Base-by-base conservation (phyloP, 179 eudicot genomes). In the Pouteria campechiana region DNA sequence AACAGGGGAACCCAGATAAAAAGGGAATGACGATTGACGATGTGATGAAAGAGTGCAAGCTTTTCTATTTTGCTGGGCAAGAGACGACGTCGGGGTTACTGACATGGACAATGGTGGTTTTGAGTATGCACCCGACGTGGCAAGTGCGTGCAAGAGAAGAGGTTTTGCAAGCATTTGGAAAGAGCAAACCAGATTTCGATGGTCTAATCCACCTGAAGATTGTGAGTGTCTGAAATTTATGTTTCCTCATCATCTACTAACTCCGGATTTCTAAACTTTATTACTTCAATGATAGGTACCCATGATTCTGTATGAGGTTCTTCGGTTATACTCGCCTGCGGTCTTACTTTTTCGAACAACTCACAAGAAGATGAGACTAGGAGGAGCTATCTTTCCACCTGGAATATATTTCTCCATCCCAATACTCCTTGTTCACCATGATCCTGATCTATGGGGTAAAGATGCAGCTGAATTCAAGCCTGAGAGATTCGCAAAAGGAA, bases 41-140 rank as follows among this genome's bases (percentile, higher is more conserved):
- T 20, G 49, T 57, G 15, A 28, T 53, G 4, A 49, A 65, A 1
- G 78, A 76, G 23, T 69, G 83, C 58, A 68, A 63, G 57, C 28
- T 67, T 32, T 63, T 72, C 55, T 76, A 65, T 55, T 24, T 76
- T 18, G 72, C 74, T 0, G 84, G 79, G 2, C 70, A 67, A 42
- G 84, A 55, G 14, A 54, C 69, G 14, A 66, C 69, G 0, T 56
- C 76, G 0, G 5, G 21, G 12, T 46, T 73, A 30, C 42, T 76
- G 5, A 43, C 28, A 0, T 76, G 79, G 79, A 67, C 74, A 14
- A 28, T 76, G 59, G 33, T 73, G 17, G 3, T 76, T 33, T 25
- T 76, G 32, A 40, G 64, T 36, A 54, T 42, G 41, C 61, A 72
- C 28, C 71, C 29, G 36, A 47, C 50, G 2, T 76, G 75, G 74